Evolutionary conservation across 805 yeast genomes (phyloP).

Genomic region (Maudiozyma turicensis): DNA sequence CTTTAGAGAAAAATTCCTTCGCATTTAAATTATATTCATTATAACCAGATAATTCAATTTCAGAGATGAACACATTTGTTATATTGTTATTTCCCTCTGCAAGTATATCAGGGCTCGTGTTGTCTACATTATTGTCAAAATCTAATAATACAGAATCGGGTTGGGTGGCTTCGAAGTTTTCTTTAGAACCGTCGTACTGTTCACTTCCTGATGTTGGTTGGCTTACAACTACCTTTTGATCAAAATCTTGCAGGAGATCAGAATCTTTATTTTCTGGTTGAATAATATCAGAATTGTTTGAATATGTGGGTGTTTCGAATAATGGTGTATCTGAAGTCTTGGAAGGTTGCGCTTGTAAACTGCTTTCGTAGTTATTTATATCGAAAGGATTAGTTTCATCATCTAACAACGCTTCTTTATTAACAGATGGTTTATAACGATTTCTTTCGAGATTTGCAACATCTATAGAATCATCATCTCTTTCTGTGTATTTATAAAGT

Average conservation of each 20-base stretch:
- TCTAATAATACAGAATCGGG: conserved; percentile 8
- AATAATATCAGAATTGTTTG: background rate
- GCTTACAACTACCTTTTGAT: background rate
- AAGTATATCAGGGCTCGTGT: too few relatives aligned
- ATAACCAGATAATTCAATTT: conserved; percentile 30
- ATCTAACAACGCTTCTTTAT: background rate
- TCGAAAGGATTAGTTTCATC: background rate
- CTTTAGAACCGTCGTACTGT: too few relatives aligned
- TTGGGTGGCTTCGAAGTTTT: too few relatives aligned
- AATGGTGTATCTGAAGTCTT: background rate
- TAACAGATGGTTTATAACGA: background rate
- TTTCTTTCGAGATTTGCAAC: background rate
- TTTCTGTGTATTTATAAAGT: conserved; percentile 5
- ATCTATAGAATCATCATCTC: background rate
- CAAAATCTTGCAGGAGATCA: conserved; percentile 9
- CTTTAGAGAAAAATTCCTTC: conserved; percentile 57
- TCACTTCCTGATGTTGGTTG: background rate
- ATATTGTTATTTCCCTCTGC: background rate
- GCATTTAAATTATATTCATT: conserved; percentile 47
- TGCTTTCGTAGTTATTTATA: background rate
- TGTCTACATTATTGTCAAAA: conserved; percentile 6
- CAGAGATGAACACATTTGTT: conserved; percentile 10
- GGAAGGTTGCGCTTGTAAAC: background rate
- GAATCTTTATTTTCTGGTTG: conserved; percentile 1
- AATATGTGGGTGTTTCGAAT: background rate